Base-by-base conservation (phyloP, 108 stramenopile species). In the Fragilaria crotonensis region DNA sequence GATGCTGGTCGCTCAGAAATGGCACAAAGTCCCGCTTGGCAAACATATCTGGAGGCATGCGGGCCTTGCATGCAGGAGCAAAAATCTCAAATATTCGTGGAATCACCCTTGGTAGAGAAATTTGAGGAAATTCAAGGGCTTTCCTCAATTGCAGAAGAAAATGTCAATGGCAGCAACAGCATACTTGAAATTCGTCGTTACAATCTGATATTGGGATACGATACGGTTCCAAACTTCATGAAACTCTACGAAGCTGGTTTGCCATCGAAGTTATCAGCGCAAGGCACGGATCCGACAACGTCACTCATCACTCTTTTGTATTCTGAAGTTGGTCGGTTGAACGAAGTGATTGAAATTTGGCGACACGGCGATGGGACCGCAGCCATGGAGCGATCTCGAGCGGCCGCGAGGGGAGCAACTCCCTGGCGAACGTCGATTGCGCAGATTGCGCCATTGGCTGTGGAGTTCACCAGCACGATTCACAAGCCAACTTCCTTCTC, bases 301-400 rank as follows among this genome's bases (percentile, higher is more conserved):
- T 47, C 64, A 23, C 52, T 88, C 21, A 58, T 77, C 0, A 80
- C 83, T 30, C 29, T 88, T 1, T 47, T 88, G 19, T 69, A 78
- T 45, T 68, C 59, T 22, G 83, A 88, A 59, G 68, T 83, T 5
- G 82, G 83, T 23, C 44, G 55, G 18, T 57, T 88, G 53, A 88
- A 88, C 58, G 80, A 81, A 45, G 82, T 82, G 0, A 77, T 78
- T 52, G 83, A 88, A 55, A 62, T 88, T 33, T 88, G 86, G 86
- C 74, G 79, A 30, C 86, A 88, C 62, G 82, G 82, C 7, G 64
- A 67, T 30, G 79, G 81, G 25, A 62, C 68, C 28, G 48, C 14
- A 2, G 83, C 80, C 7, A 88, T 84, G 83, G 83, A 81, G 61
- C 61, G 41, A 29, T 77, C 75, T 33, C 54, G 86, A 9, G 60